Percentiles rank a stretch among this genome's conserved stretches.
These are phyloP conservation scores for Balakata baccata DNA, from an alignment of 345 rosid genomes.

Conservation along the genomic window DNA sequence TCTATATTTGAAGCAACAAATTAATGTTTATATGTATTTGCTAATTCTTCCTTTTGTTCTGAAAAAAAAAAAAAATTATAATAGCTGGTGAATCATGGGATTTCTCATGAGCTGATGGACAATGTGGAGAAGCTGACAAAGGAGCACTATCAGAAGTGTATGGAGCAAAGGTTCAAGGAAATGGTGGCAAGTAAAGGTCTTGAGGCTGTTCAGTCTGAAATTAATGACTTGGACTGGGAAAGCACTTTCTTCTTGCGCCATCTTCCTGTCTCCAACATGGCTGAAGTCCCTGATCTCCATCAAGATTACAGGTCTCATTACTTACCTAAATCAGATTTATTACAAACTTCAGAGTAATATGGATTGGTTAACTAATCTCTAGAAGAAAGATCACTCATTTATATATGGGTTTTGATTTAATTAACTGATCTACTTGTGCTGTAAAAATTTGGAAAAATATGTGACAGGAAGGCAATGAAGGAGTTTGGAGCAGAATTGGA, in stretches of 20 bases:
- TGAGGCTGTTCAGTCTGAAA: slow-evolving; percentile 56
- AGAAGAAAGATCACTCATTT: too few relatives aligned
- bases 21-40: too few relatives aligned
- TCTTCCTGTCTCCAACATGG: slow-evolving; percentile 63
- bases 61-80: neutral
- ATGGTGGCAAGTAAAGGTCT: slow-evolving; percentile 59
- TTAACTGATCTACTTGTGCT: too few relatives aligned
- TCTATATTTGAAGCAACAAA: neutral
- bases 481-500: slow-evolving; percentile 69
- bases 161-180: slow-evolving; percentile 85
- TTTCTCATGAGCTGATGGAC: slow-evolving; percentile 62
- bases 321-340: too few relatives aligned
- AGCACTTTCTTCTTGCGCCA: slow-evolving; percentile 74
- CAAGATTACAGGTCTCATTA: slow-evolving; percentile 63
- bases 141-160: slow-evolving; percentile 71
- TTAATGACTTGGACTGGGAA: slow-evolving; percentile 88
- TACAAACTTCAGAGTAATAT: too few relatives aligned
- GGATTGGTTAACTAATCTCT: too few relatives aligned
- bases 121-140: slow-evolving; percentile 68
- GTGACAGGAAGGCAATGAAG: slow-evolving; percentile 57
- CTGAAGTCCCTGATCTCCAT: slow-evolving; percentile 66
- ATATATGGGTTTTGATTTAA: too few relatives aligned
- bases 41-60: neutral
- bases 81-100: slow-evolving; percentile 78
- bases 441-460: neutral